Evolutionary conservation across 352 stramenopile genomes (phyloP), one percentile per base, ranked within the genome.

Genomic region (Thraustochytrium sp.): DNA sequence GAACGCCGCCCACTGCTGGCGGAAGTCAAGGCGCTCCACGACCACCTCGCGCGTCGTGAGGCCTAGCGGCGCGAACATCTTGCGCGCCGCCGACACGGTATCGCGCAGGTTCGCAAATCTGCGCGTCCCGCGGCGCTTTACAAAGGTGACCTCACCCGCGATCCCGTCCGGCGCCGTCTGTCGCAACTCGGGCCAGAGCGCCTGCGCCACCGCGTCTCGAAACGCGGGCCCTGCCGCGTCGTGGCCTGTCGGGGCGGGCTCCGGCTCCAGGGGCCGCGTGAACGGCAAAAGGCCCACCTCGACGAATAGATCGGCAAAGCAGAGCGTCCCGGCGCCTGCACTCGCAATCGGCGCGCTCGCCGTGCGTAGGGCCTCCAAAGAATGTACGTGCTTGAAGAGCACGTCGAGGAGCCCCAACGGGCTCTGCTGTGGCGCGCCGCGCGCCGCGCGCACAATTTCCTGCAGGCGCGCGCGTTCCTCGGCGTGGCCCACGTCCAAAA

Each of bases 281-380:
- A 54, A 54, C 23, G 1, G 62, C 38, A 51, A 4, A 1, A 26
- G 23, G 46, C 23, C 11, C 26, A 26, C 68, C 26, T 80, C 68
- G n/a, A 80, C 18, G 34, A 80, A 80, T 11, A 80, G 48, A 21
- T 61, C 23, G 46, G 18, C 34, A 38, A 80, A 80, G 51, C 68
- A 80, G 59, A 44, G 46, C 4, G 59, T 72, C 38, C 3, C n/a
- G n/a, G n/a, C n/a, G n/a, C n/a, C n/a, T n/a, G n/a, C n/a, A n/a
- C n/a, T n/a, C n/a, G n/a, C n/a, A n/a, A n/a, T 65, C 53, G 4
- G 13, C 36, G 4, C 51, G 18, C n/a, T 26, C 16, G 42, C 2
- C 16, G 31, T 42, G 18, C 68, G 48, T 4, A 80, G 53, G 11
- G 44, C 42, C 38, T 80, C 21, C 16, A 72, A 11, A 16, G 68